These are phyloP conservation scores for Cardamine chenopodiifolia DNA, from an alignment of 345 rosid species.

Conservation along the genomic window DNA sequence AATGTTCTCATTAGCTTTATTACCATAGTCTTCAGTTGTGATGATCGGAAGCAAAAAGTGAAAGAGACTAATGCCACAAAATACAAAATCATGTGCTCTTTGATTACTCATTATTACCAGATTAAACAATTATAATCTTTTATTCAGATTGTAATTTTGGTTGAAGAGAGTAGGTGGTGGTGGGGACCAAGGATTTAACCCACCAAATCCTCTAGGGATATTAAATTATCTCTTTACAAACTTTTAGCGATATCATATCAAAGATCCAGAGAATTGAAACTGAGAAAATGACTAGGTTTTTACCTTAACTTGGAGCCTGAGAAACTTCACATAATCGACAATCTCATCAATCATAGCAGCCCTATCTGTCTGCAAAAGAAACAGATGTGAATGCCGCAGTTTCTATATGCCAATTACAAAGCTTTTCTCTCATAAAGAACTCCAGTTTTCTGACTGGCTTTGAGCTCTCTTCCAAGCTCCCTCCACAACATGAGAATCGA, in stretches of 20 bases:
- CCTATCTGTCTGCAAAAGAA: slow-evolving; percentile 71
- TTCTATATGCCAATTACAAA: slow-evolving; percentile 12
- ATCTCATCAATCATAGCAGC: slow-evolving; percentile 99
- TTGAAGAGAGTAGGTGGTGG: slow-evolving; percentile 29
- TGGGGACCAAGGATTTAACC: slow-evolving; percentile 42
- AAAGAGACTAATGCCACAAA: slow-evolving; percentile 31
- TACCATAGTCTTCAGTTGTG: slow-evolving; percentile 8
- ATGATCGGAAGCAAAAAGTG: slow-evolving; percentile 28
- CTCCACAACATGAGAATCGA: neutral
- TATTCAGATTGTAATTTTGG: slow-evolving; percentile 17
- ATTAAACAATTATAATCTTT: slow-evolving; percentile 33
- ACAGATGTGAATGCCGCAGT: neutral
- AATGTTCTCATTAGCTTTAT: slow-evolving; percentile 22
- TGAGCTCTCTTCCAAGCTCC: slow-evolving; percentile 23
- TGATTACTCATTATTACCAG: slow-evolving; percentile 19
- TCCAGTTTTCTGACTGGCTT: neutral
- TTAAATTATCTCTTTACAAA: slow-evolving; percentile 28
- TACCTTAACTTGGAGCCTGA: slow-evolving; percentile 99
- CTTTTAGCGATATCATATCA: neutral
- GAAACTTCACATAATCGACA: slow-evolving; percentile 98
- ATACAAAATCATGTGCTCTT: slow-evolving; percentile 33
- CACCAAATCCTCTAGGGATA: slow-evolving; percentile 21
- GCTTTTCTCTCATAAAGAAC: neutral
- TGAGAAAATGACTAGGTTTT: slow-evolving; percentile 9
- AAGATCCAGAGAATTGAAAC: neutral